Percentiles rank a stretch among this genome's conserved stretches.
phyloP scores from a whole-genome alignment of 2,329 filamentous ascomycete species.

The Torrubiella hemipterigena region DNA sequence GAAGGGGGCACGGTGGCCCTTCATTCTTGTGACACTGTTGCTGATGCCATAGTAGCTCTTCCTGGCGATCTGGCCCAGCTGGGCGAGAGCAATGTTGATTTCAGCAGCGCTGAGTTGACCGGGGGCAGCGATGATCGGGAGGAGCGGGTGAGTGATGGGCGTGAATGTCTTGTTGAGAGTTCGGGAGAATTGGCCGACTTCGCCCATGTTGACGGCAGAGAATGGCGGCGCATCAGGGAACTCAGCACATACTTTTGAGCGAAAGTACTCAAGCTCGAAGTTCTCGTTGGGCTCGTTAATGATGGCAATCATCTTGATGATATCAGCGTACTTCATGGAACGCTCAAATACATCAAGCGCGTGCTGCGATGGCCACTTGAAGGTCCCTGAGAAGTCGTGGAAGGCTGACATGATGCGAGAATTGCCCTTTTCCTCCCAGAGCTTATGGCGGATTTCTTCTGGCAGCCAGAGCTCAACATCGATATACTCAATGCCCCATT shows the following conservation, averaged over 20 bases:
- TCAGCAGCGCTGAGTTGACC: conserved; percentile 78
- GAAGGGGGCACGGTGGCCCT: conserved; percentile 63
- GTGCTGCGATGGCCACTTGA: conserved; percentile 68
- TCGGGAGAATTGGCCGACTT: conserved; percentile 73
- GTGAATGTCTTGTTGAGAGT: conserved; percentile 79
- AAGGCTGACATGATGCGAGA: conserved; percentile 87
- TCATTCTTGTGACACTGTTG: conserved; percentile 45
- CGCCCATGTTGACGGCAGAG: conserved; percentile 79
- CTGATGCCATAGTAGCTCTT: conserved; percentile 73
- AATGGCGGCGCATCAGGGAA: conserved; percentile 60
- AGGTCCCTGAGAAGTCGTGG: conserved; percentile 75
- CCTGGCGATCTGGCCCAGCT: conserved; percentile 70
- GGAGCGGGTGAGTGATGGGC: conserved; percentile 73
- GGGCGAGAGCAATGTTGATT: conserved; percentile 68
- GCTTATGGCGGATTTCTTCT: conserved; percentile 54
- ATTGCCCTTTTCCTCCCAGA: conserved; percentile 61
- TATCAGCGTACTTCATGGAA: conserved; percentile 65
- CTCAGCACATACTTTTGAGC: conserved; percentile 59
- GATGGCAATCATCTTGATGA: conserved; percentile 84
- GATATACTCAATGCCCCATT: conserved; percentile 84
- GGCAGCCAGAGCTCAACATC: conserved; percentile 84
- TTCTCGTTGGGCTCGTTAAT: conserved; percentile 75
- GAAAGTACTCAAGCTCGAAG: conserved; percentile 83
- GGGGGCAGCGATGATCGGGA: conserved; percentile 74
- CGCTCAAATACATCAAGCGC: conserved; percentile 61